Base-by-base conservation (phyloP, 2,329 filamentous ascomycete genomes). In the Phoma sp. region DNA sequence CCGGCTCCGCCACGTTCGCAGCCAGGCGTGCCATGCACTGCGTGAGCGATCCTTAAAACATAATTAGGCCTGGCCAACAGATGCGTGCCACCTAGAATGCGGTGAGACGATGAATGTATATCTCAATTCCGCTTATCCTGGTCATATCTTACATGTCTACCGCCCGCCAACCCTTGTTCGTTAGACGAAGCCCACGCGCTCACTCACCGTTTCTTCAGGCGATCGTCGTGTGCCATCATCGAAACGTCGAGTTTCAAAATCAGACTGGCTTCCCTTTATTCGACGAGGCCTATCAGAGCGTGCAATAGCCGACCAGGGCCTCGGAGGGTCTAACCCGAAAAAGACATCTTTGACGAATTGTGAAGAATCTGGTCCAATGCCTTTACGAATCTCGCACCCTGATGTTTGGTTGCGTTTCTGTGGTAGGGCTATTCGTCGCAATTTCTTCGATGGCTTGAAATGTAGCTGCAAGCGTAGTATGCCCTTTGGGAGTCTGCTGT, bases 331-430 rank as follows among this genome's bases (percentile, higher is more conserved):
- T 71, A 64, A 42, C 67, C 57, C 14, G 29, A 64, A 61, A 12
- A 21, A 61, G 71, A 42, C 46, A 60, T 48, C 34, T 48, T 73
- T 70, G 61, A 71, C 72, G 72, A 74, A 66, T 42, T 48, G 50
- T 61, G 48, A 62, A 47, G 53, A 58, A 61, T 59, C 57, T 59
- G 51, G 52, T 57, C 47, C 49, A 62, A 51, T 62, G 60, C 33
- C 23, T 33, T 51, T 30, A 69, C 61, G 63, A 67, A 60, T 68
- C 64, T 65, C 59, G 62, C 62, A 56, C 59, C 59, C 55, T 39
- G 53, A 38, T 61, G 47, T 42, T 51, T 51, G 43, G 37, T 40
- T 39, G 2, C 29, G 26, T 43, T 7, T 9, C 17, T 33, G 11
- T 34, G 7, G 33, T 12, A 40, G 23, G 10, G 7, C 18, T 25